Evolutionary conservation across 2,329 filamentous ascomycete genomes (phyloP), one percentile per base, ranked within the genome.

Genomic region (Trichoderma brevicompactum): DNA sequence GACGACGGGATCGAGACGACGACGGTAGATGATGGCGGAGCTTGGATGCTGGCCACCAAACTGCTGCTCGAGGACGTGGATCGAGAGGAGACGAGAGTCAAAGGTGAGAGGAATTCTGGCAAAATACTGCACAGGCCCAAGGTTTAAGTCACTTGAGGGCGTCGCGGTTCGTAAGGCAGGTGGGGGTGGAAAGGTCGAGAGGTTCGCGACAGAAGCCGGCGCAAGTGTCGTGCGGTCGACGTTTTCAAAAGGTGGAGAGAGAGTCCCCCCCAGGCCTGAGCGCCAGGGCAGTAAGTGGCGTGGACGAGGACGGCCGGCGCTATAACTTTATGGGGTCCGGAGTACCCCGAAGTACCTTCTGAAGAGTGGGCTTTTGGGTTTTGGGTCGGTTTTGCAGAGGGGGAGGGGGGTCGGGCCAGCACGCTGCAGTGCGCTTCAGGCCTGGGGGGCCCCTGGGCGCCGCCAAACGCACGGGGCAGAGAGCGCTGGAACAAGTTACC

Each of bases 301-400:
- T 63, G 43, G 52, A 44, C 64, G 59, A 49, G 23, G 49, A 32
- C 32, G 32, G 49, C n/a, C 32, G 65, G 49, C 61, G 48, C 19
- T 48, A 23, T 59, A 54, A 38, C 34, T 54, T 40, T 48, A 61
- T 65, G 64, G 65, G 65, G 65, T 52, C 60, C 65, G 65, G 65
- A 66, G 65, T 66, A 66, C 65, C 59, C 65, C 60, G 65, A 66
- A 49, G 64, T 65, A 65, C 44, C 49, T 34, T 19, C 43, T 46
- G 38, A 44, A 34, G 32, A 28, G 17, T 7, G 17, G 17, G 53
- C 38, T 28, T 28, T 56, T 23, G 55, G 32, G 9, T n/a, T 44
- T 17, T n/a, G 48, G 48, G 23, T 28, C 23, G 23, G 23, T 28
- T 28, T 28, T 28, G 23, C 23, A 28, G 44, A 17, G 17, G n/a